These are phyloP conservation scores for Brachypodium distachyon DNA, from an alignment of 202 grass and related monocot species.

Conservation along the genomic window DNA sequence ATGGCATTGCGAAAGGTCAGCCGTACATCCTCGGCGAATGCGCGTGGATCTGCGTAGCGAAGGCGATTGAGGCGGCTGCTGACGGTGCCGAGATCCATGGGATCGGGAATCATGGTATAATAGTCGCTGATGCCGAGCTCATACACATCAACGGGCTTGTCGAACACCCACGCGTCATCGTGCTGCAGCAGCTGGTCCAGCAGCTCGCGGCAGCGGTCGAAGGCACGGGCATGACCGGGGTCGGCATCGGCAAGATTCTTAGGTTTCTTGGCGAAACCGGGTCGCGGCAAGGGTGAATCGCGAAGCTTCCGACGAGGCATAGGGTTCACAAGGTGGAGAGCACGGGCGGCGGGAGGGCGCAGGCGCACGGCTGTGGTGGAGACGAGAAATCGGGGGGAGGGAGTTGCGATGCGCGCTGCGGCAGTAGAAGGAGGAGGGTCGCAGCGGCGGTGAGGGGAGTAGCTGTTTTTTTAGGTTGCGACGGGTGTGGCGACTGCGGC, in stretches of 20 bases:
- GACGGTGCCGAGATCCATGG: conserved; percentile 73
- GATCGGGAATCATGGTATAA: conserved; percentile 25
- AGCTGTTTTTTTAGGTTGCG: too few relatives aligned
- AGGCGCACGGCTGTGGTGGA: too few relatives aligned
- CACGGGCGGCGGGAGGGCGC: too few relatives aligned
- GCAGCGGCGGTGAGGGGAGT: too few relatives aligned
- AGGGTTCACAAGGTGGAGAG: too few relatives aligned
- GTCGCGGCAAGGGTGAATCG: not conserved
- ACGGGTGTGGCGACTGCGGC: too few relatives aligned
- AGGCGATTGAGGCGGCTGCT: conserved; percentile 32
- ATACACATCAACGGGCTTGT: conserved; percentile 42
- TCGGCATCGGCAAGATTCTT: not conserved
- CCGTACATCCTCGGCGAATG: conserved; percentile 42
- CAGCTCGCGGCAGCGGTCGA: conserved; percentile 22
- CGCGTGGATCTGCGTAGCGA: conserved; percentile 6
- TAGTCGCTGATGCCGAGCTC: conserved; percentile 41
- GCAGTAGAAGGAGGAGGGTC: too few relatives aligned
- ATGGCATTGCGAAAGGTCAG: conserved; percentile 58
- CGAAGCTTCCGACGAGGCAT: not conserved
- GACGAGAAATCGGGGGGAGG: too few relatives aligned
- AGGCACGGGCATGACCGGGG: not conserved
- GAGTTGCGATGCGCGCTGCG: too few relatives aligned
- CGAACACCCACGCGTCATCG: conserved; percentile 44
- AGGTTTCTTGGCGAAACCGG: not conserved
- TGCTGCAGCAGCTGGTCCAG: conserved; percentile 37